A percentile compares a stretch with the other conserved stretches of the same genome.
These are phyloP conservation scores for Xeromyces bisporus DNA, from an alignment of 495 filamentous ascomycete genomes.

Conservation along the genomic window DNA sequence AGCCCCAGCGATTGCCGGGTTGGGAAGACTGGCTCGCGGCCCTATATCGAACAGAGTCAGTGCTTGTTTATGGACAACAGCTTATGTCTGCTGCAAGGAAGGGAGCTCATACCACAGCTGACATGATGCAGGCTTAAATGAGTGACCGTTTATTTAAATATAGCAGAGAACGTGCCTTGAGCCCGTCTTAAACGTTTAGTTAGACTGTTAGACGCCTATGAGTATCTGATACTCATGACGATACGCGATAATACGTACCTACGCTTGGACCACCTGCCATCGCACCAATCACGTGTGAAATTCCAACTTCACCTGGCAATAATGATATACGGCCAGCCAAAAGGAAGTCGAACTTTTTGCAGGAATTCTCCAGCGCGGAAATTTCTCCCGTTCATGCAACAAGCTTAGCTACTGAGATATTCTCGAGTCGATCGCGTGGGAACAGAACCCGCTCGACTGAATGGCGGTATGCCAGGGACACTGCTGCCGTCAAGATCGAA, in stretches of 20 bases:
- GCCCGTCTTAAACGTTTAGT: no score
- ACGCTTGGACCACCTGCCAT: conserved; percentile 15
- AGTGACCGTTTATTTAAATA: no score
- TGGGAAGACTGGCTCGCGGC: conserved; percentile 82
- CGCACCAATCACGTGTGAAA: conserved; percentile 1
- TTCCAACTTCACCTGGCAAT: not conserved
- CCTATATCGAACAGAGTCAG: conserved; percentile 10
- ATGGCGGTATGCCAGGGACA: conserved; percentile 44
- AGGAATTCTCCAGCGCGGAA: conserved; percentile 8
- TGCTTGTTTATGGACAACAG: no score
- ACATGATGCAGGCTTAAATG: no score
- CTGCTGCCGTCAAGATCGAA: conserved; percentile 38
- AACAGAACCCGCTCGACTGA: conserved; percentile 27
- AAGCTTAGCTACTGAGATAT: no score
- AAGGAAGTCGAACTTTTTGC: conserved; percentile 8
- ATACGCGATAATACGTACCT: conserved; percentile 9
- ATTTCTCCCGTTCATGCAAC: conserved; percentile 13
- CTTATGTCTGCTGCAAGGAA: no score
- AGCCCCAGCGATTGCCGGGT: conserved; percentile 89
- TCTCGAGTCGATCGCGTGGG: conserved; percentile 17
- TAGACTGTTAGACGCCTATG: no score
- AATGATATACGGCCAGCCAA: no score
- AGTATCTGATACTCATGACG: conserved; percentile 9
- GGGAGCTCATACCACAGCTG: no score
- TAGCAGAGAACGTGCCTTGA: no score